A percentile compares a stretch with the other conserved stretches of the same genome.
These are phyloP conservation scores for Rhizopogon rudus DNA, from an alignment of 768 basidiomycete genomes.

Conservation along the genomic window DNA sequence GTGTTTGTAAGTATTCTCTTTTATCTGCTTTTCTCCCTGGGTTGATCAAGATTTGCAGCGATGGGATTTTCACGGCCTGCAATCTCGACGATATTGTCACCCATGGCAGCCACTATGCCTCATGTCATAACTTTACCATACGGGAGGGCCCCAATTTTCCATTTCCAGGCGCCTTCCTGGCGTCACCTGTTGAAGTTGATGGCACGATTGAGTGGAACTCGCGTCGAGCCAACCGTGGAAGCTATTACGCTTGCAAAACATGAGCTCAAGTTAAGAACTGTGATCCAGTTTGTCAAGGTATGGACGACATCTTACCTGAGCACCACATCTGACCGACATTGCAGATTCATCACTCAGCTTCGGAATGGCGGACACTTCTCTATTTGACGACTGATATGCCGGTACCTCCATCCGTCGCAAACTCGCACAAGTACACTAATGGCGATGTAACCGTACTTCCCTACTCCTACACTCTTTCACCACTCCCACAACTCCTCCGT, in stretches of 20 bases:
- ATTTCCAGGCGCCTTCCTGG: constrained; percentile 74
- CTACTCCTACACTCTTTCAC: constrained; percentile 63
- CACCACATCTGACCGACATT: constrained; percentile 3
- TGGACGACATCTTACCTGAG: constrained; percentile 11
- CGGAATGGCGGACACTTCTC: constrained; percentile 68
- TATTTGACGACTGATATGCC: constrained; percentile 77
- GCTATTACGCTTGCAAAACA: constrained; percentile 54
- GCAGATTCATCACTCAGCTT: constrained; percentile 54
- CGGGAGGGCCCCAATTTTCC: constrained; percentile 60
- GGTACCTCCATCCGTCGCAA: constrained; percentile 40
- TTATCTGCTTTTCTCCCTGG: not conserved
- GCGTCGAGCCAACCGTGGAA: constrained; percentile 67
- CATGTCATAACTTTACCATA: constrained; percentile 72
- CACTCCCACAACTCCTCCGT: constrained; percentile 55
- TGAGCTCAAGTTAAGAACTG: constrained; percentile 60
- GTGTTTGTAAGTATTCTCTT: constrained; percentile 52
- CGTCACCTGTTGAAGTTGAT: constrained; percentile 67
- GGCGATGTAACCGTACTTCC: constrained; percentile 64
- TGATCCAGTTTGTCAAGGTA: constrained; percentile 78
- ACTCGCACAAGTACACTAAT: constrained; percentile 44
- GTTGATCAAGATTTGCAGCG: constrained; percentile 36
- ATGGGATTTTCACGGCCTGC: constrained; percentile 61
- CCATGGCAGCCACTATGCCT: constrained; percentile 55
- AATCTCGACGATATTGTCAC: constrained; percentile 40
- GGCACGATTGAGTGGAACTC: constrained; percentile 66